Base-by-base conservation (phyloP, 2,329 filamentous ascomycete species). In the Trichoderma sp. region DNA sequence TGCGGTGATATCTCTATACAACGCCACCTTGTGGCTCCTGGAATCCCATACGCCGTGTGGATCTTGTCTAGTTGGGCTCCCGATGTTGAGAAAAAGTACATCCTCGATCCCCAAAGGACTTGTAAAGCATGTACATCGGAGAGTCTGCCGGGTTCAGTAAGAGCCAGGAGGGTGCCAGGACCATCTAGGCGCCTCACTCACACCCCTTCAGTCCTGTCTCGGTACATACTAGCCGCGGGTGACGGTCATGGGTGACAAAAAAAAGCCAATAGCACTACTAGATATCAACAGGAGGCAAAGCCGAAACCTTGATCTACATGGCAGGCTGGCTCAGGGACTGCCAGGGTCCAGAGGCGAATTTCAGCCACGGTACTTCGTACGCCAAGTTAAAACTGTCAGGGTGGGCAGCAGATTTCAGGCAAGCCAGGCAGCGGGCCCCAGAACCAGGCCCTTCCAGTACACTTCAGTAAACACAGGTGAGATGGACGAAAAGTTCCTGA, bases 401-500 rank as follows among this genome's bases (percentile, higher is more conserved):
- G 59, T 63, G 59, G 45, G 45, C 32, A 63, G 32, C 59, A 52
- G 27, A 32, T n/a, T 63, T 19, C 42, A 50, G 42, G 37, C 42
- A 48, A 42, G 39, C 19, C 19, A 61, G 15, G 59, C 59, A 37
- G 42, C 59, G 59, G 59, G 50, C 61, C 61, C 35, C 27, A 15
- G 29, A 42, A 12, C 50, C 45, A 35, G 34, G 50, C 35, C 17
- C 34, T 25, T 45, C 25, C 60, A 15, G 50, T 10, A 54, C 34
- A 34, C 50, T 32, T 64, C 61, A 56, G 50, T 45, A 56, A 32
- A 42, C 34, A 42, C n/a, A 54, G 39, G 35, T 27, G 39, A 65
- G 53, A 58, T 52, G 64, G 64, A 66, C 8, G 64, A 57, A 61
- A 67, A 63, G 57, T 63, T 53, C 66, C 53, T 63, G 59, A 68